phyloP scores from a whole-genome alignment of 371 early-diverging fungal genomes.

The Rhizopus stolonifer region DNA sequence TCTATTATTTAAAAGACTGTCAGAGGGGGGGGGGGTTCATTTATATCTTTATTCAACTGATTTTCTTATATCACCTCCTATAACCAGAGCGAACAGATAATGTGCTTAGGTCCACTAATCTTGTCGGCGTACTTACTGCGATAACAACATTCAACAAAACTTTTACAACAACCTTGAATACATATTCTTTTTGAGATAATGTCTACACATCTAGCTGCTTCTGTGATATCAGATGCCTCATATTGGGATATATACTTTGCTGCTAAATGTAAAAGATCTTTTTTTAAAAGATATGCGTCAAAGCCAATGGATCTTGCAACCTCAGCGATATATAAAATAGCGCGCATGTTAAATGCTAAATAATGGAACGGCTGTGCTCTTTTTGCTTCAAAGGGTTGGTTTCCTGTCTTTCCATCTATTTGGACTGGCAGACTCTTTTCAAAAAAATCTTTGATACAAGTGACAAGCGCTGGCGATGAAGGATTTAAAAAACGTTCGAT shows the following conservation, averaged over 20 bases:
- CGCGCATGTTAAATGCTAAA: slow-evolving; percentile 43
- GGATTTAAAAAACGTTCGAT: slow-evolving; percentile 28
- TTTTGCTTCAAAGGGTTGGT: slow-evolving; percentile 39
- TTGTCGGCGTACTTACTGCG: slow-evolving; percentile 23
- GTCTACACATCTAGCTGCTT: slow-evolving; percentile 29
- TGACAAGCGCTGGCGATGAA: slow-evolving; percentile 4
- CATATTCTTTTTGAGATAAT: slow-evolving; percentile 12
- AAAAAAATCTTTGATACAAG: slow-evolving; percentile 12
- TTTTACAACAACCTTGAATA: slow-evolving; percentile 12
- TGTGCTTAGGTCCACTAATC: slow-evolving; percentile 34
- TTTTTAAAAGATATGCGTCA: slow-evolving; percentile 8
- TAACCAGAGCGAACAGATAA: slow-evolving; percentile 28
- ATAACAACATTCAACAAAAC: slow-evolving; percentile 20
- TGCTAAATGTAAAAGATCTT: slow-evolving; percentile 23
- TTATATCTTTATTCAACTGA: too few species aligned
- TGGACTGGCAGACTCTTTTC: slow-evolving; percentile 21
- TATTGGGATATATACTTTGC: slow-evolving; percentile 19
- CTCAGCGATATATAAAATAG: slow-evolving; percentile 30
- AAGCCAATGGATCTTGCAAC: slow-evolving; percentile 18
- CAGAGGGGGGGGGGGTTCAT: too few species aligned
- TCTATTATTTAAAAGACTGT: too few species aligned
- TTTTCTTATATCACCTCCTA: neutral
- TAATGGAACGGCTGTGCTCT: slow-evolving; percentile 43
- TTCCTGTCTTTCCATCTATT: slow-evolving; percentile 28
- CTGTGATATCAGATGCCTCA: slow-evolving; percentile 27